phyloP scores from a whole-genome alignment of 805 yeast genomes.

The Teunomyces lycoperdinae region DNA sequence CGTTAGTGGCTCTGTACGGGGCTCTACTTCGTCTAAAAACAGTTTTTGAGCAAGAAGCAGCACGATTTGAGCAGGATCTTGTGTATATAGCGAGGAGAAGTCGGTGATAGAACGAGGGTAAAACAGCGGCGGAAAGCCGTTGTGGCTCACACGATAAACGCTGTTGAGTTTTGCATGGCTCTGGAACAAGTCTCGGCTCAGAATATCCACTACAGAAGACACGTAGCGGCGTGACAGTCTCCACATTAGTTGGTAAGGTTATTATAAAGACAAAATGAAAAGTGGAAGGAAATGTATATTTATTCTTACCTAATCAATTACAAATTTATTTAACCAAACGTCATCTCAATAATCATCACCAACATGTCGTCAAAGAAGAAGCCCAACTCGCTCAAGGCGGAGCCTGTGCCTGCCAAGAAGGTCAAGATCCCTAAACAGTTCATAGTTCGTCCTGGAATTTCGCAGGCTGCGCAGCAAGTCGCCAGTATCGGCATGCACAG shows the following conservation, averaged over 20 bases:
- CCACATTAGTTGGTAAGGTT: not conserved
- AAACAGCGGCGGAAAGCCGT: constrained; percentile 12
- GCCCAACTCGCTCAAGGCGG: constrained; percentile 17
- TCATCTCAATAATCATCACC: not conserved
- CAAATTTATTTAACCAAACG: not conserved
- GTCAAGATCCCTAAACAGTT: constrained; percentile 39
- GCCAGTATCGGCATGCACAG: constrained; percentile 42
- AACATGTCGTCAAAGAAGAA: constrained; percentile 27
- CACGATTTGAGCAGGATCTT: constrained; percentile 8
- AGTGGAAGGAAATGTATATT: not conserved
- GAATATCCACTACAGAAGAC: constrained; percentile 6
- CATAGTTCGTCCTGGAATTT: constrained; percentile 35
- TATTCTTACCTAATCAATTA: not conserved
- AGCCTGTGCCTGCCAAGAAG: constrained; percentile 25
- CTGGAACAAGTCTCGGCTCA: constrained; percentile 22
- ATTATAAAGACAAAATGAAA: no score
- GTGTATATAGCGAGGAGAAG: constrained; percentile 11
- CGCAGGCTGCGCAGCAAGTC: constrained; percentile 8
- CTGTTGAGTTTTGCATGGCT: constrained; percentile 10
- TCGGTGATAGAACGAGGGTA: constrained; percentile 15
- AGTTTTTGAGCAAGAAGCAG: constrained; percentile 10
- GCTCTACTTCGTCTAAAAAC: not conserved
- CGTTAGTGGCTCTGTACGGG: constrained; percentile 18
- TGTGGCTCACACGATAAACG: constrained; percentile 10
- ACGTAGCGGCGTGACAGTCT: not conserved